Base-by-base conservation (phyloP, 2,329 filamentous ascomycete species). In the Beauveria rudraprayagi region DNA sequence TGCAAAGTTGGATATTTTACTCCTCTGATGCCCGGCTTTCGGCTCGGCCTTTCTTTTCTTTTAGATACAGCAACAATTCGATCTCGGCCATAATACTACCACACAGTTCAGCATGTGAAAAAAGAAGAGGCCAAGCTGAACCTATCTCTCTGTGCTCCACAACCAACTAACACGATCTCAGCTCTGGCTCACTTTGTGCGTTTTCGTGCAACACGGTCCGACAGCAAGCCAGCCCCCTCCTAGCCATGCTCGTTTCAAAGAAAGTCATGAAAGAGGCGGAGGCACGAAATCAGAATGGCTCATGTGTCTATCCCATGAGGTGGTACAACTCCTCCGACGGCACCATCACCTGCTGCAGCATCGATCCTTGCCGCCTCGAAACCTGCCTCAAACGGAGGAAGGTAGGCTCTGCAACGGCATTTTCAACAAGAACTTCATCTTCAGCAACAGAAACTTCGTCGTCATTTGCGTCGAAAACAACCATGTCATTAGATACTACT, bases 331-430 rank as follows among this genome's bases (percentile, higher is more conserved):
- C 78, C 64, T 46, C 56, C 53, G 75, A 69, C 64, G 63, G 64
- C 37, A 80, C 77, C 64, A 61, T 56, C 3, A 80, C 78, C 19
- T 83, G 81, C 65, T 83, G 80, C 66, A 67, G 70, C 16, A 67
- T 72, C 16, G 67, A 80, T 62, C 74, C 79, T 17, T 83, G 81
- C 66, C 60, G 63, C 3, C 56, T 69, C 53, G 50, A 60, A 3
- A 64, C 61, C 7, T 78, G 76, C 61, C 73, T 72, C 10, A 65
- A 62, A 41, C 26, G 3, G 28, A 16, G 14, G 7, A 47, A 40
- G 34, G 11, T 37, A 2, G 19, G 10, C 7, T 26, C 19, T 16
- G 14, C 44, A 19, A 48, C 28, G 5, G 17, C 43, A 40, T 57
- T 22, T 14, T 50, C 44, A 26, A 24, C 11, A 3, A 17, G 3